Percentiles rank a stretch among this genome's conserved stretches.
phyloP scores from a whole-genome alignment of 2,329 filamentous ascomycete genomes.

The Hypoxylon sp. region DNA sequence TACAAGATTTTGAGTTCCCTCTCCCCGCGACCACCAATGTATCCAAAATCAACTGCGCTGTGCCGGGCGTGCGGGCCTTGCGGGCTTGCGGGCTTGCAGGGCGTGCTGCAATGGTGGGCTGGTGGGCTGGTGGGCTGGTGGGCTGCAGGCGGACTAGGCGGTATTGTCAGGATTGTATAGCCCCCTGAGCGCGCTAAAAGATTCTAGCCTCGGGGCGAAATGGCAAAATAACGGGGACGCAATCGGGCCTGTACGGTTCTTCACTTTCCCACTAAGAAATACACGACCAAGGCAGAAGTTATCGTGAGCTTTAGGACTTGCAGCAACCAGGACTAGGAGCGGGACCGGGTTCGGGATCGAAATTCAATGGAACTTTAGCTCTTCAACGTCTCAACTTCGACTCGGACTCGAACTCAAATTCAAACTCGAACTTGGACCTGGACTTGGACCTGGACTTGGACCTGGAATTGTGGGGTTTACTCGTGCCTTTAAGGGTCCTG shows the following conservation, averaged over 20 bases:
- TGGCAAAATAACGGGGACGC: conserved; percentile 20
- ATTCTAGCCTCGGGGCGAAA: conserved; percentile 28
- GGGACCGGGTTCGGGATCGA: background rate
- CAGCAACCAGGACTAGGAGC: background rate
- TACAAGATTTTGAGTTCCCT: background rate
- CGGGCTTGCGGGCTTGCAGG: background rate
- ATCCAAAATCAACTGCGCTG: background rate
- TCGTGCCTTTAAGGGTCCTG: conserved; percentile 34
- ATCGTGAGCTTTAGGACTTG: conserved; percentile 4
- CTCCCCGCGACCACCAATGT: background rate
- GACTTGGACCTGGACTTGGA: background rate
- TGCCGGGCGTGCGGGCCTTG: background rate
- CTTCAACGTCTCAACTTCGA: background rate
- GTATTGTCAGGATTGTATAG: conserved; percentile 11
- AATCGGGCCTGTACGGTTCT: conserved; percentile 26
- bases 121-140: background rate
- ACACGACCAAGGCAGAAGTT: background rate
- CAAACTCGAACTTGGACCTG: background rate
- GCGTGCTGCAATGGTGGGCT: background rate
- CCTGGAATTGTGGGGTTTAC: conserved; percentile 28
- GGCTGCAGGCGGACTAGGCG: conserved; percentile 9
- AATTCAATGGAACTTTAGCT: background rate
- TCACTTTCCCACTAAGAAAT: background rate
- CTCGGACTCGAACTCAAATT: background rate
- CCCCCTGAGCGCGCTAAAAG: conserved; percentile 27